Percentiles rank a stretch among this genome's conserved stretches.
These are phyloP conservation scores for Quercus parvula DNA, from an alignment of 306 rosid genomes.

Conservation along the genomic window DNA sequence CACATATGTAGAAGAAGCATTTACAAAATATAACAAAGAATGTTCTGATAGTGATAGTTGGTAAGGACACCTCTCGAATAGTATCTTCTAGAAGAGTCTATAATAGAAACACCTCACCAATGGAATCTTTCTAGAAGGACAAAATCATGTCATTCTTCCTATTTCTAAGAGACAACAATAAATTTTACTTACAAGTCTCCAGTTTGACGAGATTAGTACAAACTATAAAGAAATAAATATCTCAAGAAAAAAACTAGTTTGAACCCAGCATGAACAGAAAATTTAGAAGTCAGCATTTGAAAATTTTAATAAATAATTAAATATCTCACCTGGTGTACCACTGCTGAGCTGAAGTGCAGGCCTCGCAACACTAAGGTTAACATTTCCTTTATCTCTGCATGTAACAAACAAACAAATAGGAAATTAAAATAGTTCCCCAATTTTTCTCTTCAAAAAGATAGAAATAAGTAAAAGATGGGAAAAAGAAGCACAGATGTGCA, in stretches of 20 bases:
- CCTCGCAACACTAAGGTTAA: constrained; percentile 67
- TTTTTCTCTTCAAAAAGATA: background rate
- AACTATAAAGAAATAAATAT: background rate
- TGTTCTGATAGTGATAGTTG: too few species aligned
- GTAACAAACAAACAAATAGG: constrained; percentile 25
- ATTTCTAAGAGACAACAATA: too few species aligned
- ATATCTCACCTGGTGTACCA: constrained; percentile 86
- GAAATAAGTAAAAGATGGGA: background rate
- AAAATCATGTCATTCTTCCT: too few species aligned
- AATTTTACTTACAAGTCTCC: background rate
- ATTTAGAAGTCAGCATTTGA: constrained; percentile 7
- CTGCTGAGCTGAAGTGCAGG: constrained; percentile 82
- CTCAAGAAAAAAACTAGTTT: background rate
- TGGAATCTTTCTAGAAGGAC: too few species aligned
- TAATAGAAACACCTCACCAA: too few species aligned
- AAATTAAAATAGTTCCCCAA: constrained; percentile 24
- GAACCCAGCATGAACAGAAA: background rate
- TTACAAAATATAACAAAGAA: too few species aligned
- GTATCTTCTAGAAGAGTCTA: too few species aligned
- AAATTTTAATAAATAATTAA: constrained; percentile 5
- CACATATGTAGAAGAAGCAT: too few species aligned
- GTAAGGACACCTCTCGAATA: too few species aligned
- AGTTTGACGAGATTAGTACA: background rate
- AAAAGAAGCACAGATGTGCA: background rate
- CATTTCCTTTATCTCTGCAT: constrained; percentile 83